Evolutionary conservation across 805 yeast species (phyloP), one percentile per base, ranked within the genome.

Genomic region (Candida pseudofarinosa): DNA sequence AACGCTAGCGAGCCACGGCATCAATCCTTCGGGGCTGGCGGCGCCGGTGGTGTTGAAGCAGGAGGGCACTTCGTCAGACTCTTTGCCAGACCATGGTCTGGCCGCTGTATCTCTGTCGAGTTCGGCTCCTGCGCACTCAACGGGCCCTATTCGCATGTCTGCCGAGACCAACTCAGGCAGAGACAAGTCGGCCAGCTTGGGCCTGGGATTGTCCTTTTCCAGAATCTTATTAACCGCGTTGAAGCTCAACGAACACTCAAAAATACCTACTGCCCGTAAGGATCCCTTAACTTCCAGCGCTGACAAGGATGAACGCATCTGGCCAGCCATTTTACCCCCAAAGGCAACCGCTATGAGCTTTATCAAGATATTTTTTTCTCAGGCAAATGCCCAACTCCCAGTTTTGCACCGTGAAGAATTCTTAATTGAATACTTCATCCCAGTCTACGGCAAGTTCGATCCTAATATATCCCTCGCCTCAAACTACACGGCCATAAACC

Each of bases 331-430:
- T 8, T 65, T 90, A 17, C 93, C 95, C 1, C 74, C 85, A 1
- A 87, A 86, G 52, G 66, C 71, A 17, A 75, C 80, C 26, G 96
- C 97, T 0, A 80, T 84, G 53, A 69, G 72, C 39, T 73, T 85
- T 35, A 55, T 88, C 6, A 73, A 79, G 31, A 69, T 78, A 2
- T 88, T 76, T 58, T 90, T 90, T 56, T 79, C 85, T 16, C 89
- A 85, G 53, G 78, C 90, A 13, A 89, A 90, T 57, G 71, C 95
- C 2, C 96, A 88, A 59, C 60, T 87, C 19, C 97, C 97, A 0
- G 73, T 90, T 3, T 63, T 89, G 38, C 96, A 90, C 58, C 73
- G 96, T 23, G 95, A 88, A 53, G 78, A 76, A 50, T 89, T 88
- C 54, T 60, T 90, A 35, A 67, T 67, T 37, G 67, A 70, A 19